These are phyloP conservation scores for Pueraria montana DNA, from an alignment of 306 rosid species.

Conservation along the genomic window DNA sequence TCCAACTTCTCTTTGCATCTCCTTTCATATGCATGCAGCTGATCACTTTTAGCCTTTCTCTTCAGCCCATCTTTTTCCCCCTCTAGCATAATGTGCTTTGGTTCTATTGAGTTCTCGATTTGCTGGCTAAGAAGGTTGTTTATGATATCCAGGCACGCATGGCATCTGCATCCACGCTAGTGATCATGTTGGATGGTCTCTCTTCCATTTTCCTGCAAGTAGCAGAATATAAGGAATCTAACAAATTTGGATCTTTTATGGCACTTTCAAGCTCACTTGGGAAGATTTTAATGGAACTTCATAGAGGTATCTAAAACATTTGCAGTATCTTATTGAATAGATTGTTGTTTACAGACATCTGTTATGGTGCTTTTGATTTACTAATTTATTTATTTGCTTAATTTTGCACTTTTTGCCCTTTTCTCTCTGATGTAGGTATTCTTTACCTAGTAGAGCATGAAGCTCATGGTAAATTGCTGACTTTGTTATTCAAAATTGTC, in stretches of 20 bases:
- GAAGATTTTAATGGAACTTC: slow-evolving; percentile 89
- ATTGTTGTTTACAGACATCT: slow-evolving; percentile 7
- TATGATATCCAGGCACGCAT: slow-evolving; percentile 70
- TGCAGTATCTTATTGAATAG: slow-evolving; percentile 28
- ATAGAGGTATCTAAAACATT: slow-evolving; percentile 66
- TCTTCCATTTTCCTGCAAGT: slow-evolving; percentile 86
- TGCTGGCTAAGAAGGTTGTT: slow-evolving; percentile 48
- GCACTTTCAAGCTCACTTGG: slow-evolving; percentile 94
- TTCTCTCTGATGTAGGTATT: slow-evolving; percentile 68
- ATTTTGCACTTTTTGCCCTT: neutral
- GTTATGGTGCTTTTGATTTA: neutral
- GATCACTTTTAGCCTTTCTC: neutral
- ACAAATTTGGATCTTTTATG: slow-evolving; percentile 89
- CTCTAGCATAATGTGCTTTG: neutral
- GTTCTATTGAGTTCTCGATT: neutral
- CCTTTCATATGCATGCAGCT: slow-evolving; percentile 1
- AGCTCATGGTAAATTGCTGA: slow-evolving; percentile 81
- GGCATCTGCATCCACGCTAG: slow-evolving; percentile 81
- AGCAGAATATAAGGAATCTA: slow-evolving; percentile 84
- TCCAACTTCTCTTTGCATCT: neutral
- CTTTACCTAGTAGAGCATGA: slow-evolving; percentile 74
- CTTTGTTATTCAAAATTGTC: slow-evolving; percentile 84
- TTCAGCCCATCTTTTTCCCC: neutral
- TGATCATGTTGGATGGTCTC: slow-evolving; percentile 83
- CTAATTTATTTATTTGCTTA: slow-evolving; percentile 25